A percentile compares a stretch with the other conserved stretches of the same genome.
phyloP scores from a whole-genome alignment of 2,329 filamentous ascomycete genomes.

The Pseudogymnoascus sp. region DNA sequence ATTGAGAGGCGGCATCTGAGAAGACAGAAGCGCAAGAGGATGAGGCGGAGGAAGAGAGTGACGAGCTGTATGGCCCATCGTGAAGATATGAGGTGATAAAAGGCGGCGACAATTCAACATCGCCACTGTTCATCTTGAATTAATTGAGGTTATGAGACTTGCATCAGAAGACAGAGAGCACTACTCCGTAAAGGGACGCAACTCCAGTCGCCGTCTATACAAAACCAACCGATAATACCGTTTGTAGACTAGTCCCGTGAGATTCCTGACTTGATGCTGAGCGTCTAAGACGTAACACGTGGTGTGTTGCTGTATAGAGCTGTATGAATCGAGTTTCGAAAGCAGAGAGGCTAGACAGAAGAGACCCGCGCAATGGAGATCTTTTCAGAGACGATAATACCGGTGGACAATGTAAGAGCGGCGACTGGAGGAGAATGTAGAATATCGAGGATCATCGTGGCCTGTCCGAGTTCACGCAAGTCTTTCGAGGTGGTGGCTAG shows the following conservation, averaged over 20 bases:
- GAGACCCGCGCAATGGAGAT: constrained; percentile 23
- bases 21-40: constrained; percentile 54
- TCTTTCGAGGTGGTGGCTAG: background rate
- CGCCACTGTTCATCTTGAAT: constrained; percentile 51
- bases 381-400: constrained; percentile 48
- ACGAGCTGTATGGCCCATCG: constrained; percentile 31
- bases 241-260: constrained; percentile 30
- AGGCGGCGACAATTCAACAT: constrained; percentile 44
- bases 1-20: constrained; percentile 62
- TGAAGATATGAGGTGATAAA: constrained; percentile 37
- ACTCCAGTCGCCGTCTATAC: constrained; percentile 49
- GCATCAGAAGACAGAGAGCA: constrained; percentile 7
- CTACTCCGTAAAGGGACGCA: constrained; percentile 16
- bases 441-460: constrained; percentile 51
- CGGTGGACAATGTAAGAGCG: constrained; percentile 52
- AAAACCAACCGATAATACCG: constrained; percentile 42
- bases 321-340: constrained; percentile 35
- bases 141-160: constrained; percentile 20
- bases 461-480: constrained; percentile 21
- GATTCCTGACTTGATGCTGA: constrained; percentile 34
- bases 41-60: constrained; percentile 5
- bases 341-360: constrained; percentile 33
- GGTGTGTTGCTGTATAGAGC: constrained; percentile 26
- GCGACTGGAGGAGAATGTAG: constrained; percentile 47
- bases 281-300: constrained; percentile 10